Evolutionary conservation across 225 moss, liverwort and hornwort genomes (phyloP).

Genomic region (Climacium dendroides): DNA sequence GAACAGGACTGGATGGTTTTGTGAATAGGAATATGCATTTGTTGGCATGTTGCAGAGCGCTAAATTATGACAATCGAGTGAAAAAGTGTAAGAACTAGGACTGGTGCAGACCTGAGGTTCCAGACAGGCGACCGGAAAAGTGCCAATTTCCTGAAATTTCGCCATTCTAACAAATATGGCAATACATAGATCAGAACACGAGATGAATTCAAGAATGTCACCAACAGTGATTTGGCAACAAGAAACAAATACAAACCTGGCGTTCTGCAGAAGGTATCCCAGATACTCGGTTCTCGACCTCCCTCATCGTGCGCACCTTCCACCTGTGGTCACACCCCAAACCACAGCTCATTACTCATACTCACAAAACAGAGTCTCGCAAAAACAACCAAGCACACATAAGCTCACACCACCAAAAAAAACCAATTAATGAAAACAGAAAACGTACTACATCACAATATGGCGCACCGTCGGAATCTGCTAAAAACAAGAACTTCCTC

Average conservation of each 20-base stretch:
- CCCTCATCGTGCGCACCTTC: constrained; percentile 71
- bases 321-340: constrained; percentile 29
- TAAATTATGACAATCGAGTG: background rate
- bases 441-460: background rate
- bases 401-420: background rate
- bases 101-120: background rate
- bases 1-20: background rate
- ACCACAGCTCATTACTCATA: background rate
- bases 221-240: background rate
- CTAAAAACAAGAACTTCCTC: background rate
- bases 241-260: constrained; percentile 20
- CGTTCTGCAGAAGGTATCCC: constrained; percentile 60
- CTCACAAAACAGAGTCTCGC: background rate
- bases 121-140: background rate
- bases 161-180: background rate
- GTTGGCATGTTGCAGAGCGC: background rate
- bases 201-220: background rate
- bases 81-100: background rate
- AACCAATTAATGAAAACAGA: background rate
- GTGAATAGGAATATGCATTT: too few relatives aligned
- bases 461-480: background rate
- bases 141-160: background rate
- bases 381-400: background rate
- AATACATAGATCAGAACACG: background rate
- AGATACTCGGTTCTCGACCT: constrained; percentile 62